Percentiles rank a stretch among this genome's conserved stretches.
These are phyloP conservation scores for Gossypium longicalyx DNA, from an alignment of 345 rosid species.

Conservation along the genomic window DNA sequence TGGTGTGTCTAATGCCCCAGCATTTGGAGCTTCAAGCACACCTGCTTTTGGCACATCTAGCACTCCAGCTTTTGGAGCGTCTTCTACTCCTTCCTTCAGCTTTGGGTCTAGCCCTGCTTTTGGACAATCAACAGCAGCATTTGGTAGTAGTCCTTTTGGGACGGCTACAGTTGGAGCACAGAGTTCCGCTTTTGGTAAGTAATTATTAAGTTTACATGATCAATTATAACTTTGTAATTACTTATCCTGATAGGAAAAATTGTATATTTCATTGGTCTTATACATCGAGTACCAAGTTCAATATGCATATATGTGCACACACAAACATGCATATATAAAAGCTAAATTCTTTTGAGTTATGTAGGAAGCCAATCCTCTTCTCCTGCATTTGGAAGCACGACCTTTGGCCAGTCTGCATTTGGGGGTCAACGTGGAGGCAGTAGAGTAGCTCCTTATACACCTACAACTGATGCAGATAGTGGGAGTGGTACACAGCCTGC, in stretches of 20 bases:
- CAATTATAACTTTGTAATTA: not conserved
- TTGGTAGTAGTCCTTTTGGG: slow-evolving; percentile 74
- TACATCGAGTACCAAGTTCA: not conserved
- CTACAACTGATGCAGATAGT: slow-evolving; percentile 62
- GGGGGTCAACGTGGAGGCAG: slow-evolving; percentile 86
- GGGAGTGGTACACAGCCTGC: slow-evolving; percentile 49
- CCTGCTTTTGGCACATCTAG: slow-evolving; percentile 46
- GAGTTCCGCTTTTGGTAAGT: slow-evolving; percentile 62
- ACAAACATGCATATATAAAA: not conserved
- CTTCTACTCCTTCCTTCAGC: slow-evolving; percentile 54
- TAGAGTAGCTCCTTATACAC: slow-evolving; percentile 56
- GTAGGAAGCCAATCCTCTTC: slow-evolving; percentile 68
- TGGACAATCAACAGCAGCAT: slow-evolving; percentile 70
- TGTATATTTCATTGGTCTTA: not conserved
- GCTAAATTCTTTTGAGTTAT: slow-evolving; percentile 16
- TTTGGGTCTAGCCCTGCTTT: slow-evolving; percentile 68
- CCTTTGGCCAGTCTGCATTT: slow-evolving; percentile 68
- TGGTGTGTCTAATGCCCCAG: slow-evolving; percentile 32
- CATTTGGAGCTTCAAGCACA: slow-evolving; percentile 38
- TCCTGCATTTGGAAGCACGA: slow-evolving; percentile 57
- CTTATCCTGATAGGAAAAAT: not conserved
- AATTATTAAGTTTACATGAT: not conserved
- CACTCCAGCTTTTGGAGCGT: slow-evolving; percentile 45
- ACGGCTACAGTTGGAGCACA: slow-evolving; percentile 67
- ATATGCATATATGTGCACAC: not conserved